phyloP scores from a whole-genome alignment of 352 stramenopile species.

The Pythium oligandrum region DNA sequence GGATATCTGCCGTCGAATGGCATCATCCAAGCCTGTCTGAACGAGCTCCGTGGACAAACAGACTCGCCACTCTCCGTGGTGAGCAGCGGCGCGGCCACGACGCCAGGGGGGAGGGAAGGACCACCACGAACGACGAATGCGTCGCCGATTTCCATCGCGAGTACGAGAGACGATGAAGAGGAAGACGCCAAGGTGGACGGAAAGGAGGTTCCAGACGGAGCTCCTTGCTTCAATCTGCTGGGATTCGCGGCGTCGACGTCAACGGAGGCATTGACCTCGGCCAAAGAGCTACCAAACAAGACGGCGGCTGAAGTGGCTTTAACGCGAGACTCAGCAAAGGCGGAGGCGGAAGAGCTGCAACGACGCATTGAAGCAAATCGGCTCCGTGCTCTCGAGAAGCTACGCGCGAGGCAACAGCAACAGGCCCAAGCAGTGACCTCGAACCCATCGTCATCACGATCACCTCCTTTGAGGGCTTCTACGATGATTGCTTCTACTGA shows the following conservation, averaged over 20 bases:
- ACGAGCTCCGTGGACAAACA: conserved; percentile 21
- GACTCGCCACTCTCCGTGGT: no score
- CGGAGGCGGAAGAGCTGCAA: not conserved
- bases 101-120: no score
- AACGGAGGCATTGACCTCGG: no score
- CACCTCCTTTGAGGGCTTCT: no score
- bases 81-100: not conserved
- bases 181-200: not conserved
- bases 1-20: conserved; percentile 43
- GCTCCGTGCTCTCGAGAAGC: conserved; percentile 48
- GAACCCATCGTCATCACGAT: no score
- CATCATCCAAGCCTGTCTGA: conserved; percentile 60
- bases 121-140: no score
- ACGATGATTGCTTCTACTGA: no score
- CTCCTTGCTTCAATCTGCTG: no score
- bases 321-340: not conserved
- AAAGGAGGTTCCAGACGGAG: not conserved
- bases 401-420: conserved; percentile 20
- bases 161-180: not conserved
- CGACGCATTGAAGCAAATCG: conserved; percentile 70
- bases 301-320: no score
- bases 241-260: no score
- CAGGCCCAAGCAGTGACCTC: not conserved
- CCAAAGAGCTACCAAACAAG: no score
- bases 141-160: no score